A percentile compares a stretch with the other conserved stretches of the same genome.
These are phyloP conservation scores for Backusella liffmaniae DNA, from an alignment of 192 early-diverging fungal species.

Conservation along the genomic window DNA sequence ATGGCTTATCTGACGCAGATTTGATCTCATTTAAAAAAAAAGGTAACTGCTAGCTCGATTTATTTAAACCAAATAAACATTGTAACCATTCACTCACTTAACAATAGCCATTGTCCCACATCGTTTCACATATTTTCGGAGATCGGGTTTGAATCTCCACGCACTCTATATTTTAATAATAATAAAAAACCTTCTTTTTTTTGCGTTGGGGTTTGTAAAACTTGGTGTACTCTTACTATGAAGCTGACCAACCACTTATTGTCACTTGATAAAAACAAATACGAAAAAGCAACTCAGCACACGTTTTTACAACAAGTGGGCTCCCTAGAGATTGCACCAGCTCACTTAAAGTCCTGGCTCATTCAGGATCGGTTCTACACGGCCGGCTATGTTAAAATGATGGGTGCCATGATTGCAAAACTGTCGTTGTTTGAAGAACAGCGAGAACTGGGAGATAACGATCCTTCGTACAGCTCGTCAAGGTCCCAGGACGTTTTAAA, in stretches of 20 bases:
- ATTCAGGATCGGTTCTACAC: conserved; percentile 27
- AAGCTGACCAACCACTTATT: conserved; percentile 23
- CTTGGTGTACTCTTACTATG: not conserved
- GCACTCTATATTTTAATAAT: not conserved
- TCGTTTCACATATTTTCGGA: not conserved
- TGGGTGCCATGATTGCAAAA: conserved; percentile 17
- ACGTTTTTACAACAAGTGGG: conserved; percentile 19
- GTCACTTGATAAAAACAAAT: conserved; percentile 18
- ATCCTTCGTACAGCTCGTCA: not conserved
- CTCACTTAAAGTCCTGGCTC: conserved; percentile 17
- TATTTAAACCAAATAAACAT: not conserved
- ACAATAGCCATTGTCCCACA: not conserved
- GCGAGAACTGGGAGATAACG: conserved; percentile 4
- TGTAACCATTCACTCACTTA: not conserved
- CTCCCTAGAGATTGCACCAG: conserved; percentile 2
- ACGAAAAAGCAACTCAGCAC: conserved; percentile 23
- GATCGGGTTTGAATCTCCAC: not conserved
- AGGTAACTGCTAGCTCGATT: not conserved
- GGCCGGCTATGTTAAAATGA: conserved; percentile 20
- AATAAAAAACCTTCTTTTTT: not conserved
- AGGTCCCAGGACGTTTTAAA: conserved; percentile 3
- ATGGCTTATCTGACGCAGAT: not conserved
- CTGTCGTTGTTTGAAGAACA: not conserved
- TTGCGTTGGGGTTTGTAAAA: not conserved
- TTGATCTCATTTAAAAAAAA: not conserved